Percentiles rank a stretch among this genome's conserved stretches.
phyloP scores from a whole-genome alignment of 805 yeast species.

The Starmerella roubikii region DNA sequence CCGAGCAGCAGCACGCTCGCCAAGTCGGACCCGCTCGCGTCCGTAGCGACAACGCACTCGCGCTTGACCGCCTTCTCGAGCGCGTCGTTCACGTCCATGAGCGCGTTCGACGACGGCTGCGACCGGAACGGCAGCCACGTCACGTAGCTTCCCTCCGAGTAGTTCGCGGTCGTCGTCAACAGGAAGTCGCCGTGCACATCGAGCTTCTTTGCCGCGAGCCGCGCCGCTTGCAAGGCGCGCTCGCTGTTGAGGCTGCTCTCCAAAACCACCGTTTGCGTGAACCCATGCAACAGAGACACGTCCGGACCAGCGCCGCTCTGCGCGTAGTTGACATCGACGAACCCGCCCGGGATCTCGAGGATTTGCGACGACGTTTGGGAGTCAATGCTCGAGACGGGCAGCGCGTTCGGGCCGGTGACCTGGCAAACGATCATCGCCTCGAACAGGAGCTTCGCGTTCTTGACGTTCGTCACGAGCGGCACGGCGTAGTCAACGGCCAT shows the following conservation, averaged over 20 bases:
- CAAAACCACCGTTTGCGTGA: conserved; percentile 68
- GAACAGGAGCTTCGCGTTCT: conserved; percentile 86
- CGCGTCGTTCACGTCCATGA: conserved; percentile 50
- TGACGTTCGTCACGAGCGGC: conserved; percentile 94
- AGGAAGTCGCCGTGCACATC: conserved; percentile 51
- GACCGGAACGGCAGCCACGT: conserved; percentile 49
- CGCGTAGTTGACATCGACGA: conserved; percentile 68
- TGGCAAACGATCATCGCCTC: conserved; percentile 43
- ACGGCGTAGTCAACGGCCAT: conserved; percentile 99
- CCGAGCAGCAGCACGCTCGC: conserved; percentile 88
- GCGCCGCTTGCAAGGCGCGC: conserved; percentile 51
- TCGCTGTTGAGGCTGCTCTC: conserved; percentile 49
- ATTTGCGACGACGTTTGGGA: conserved; percentile 84
- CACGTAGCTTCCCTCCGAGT: conserved; percentile 52
- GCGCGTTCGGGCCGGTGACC: conserved; percentile 34
- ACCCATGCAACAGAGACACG: conserved; percentile 69
- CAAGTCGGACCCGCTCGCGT: conserved; percentile 79
- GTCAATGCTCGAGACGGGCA: conserved; percentile 54
- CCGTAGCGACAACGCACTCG: conserved; percentile 75
- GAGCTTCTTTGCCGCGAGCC: conserved; percentile 35
- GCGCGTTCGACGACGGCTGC: conserved; percentile 24
- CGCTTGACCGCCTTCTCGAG: conserved; percentile 60
- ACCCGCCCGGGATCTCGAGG: conserved; percentile 61
- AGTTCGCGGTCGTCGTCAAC: conserved; percentile 67
- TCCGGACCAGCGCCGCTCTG: conserved; percentile 49